Evolutionary conservation across 1,139 yeast species (phyloP).

Genomic region (Candida frijolesensis): DNA sequence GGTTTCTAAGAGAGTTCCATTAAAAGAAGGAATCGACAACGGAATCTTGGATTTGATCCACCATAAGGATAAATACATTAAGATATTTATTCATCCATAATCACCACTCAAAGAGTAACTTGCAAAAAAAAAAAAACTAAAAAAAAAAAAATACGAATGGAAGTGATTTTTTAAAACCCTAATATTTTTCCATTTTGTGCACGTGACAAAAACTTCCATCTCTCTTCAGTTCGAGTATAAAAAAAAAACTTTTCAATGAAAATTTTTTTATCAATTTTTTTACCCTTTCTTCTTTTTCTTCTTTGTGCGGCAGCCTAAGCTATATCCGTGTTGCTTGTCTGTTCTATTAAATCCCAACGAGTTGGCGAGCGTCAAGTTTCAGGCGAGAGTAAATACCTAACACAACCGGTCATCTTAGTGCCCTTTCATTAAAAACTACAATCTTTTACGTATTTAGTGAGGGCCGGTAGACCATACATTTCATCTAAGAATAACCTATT

Average conservation of each 20-base stretch:
- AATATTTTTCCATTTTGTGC: neutral
- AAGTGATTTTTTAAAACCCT: neutral
- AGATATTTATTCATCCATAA: slow-evolving; percentile 12
- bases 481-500: slow-evolving; percentile 1
- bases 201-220: neutral
- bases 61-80: slow-evolving; percentile 40
- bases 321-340: slow-evolving; percentile 60
- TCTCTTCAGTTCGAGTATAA: neutral
- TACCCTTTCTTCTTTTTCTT: slow-evolving; percentile 19
- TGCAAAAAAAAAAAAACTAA: too few relatives aligned
- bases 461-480: slow-evolving; percentile 58
- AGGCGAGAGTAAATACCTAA: slow-evolving; percentile 44
- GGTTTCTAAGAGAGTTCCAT: slow-evolving; percentile 36
- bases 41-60: slow-evolving; percentile 37
- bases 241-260: slow-evolving; percentile 7
- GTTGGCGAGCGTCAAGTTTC: slow-evolving; percentile 59
- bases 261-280: slow-evolving; percentile 7
- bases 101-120: neutral
- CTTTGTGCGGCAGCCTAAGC: slow-evolving; percentile 61
- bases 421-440: slow-evolving; percentile 39
- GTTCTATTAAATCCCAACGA: slow-evolving; percentile 50
- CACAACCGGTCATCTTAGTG: slow-evolving; percentile 48
- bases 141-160: too few relatives aligned
- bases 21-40: slow-evolving; percentile 36
- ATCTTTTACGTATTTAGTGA: slow-evolving; percentile 32